A percentile compares a stretch with the other conserved stretches of the same genome.
Evolutionary conservation across 371 early-diverging fungal species (phyloP).

Genomic region (Lichtheimia ornata): DNA sequence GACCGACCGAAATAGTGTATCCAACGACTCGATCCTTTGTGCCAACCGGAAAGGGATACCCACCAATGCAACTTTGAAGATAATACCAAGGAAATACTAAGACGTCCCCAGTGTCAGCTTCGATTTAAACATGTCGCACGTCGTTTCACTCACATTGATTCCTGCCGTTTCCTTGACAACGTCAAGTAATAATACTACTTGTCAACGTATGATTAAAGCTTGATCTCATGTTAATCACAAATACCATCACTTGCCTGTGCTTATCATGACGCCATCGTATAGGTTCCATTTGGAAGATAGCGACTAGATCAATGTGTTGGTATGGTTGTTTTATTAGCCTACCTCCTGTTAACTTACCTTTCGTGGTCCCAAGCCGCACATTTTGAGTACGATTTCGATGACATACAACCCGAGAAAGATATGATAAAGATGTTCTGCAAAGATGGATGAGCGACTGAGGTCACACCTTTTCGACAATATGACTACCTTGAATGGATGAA

Average conservation of each 20-base stretch:
- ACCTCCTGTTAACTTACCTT: slow-evolving; percentile 28
- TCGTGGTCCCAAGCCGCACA: slow-evolving; percentile 44
- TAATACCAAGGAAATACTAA: slow-evolving; percentile 3
- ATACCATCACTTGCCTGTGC: slow-evolving; percentile 19
- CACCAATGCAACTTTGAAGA: slow-evolving; percentile 33
- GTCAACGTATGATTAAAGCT: too few relatives aligned
- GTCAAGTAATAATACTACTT: too few relatives aligned
- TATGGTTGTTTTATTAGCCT: background rate
- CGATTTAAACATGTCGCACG: too few relatives aligned
- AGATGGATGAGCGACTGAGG: background rate
- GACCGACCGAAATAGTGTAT: slow-evolving; percentile 47
- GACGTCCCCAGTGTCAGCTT: background rate
- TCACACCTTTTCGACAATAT: background rate
- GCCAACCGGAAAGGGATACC: slow-evolving; percentile 53
- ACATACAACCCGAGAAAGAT: slow-evolving; percentile 39
- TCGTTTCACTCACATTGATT: too few relatives aligned
- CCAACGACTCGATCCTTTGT: slow-evolving; percentile 49
- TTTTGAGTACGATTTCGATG: slow-evolving; percentile 44
- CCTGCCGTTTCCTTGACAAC: too few relatives aligned
- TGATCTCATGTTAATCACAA: background rate
- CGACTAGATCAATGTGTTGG: slow-evolving; percentile 32
- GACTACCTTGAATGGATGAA: slow-evolving; percentile 1
- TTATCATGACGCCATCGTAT: slow-evolving; percentile 41
- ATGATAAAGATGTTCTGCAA: background rate
- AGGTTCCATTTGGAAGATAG: slow-evolving; percentile 49